Evolutionary conservation across 2,329 filamentous ascomycete genomes (phyloP).

Genomic region (Phialemoniopsis sp.): DNA sequence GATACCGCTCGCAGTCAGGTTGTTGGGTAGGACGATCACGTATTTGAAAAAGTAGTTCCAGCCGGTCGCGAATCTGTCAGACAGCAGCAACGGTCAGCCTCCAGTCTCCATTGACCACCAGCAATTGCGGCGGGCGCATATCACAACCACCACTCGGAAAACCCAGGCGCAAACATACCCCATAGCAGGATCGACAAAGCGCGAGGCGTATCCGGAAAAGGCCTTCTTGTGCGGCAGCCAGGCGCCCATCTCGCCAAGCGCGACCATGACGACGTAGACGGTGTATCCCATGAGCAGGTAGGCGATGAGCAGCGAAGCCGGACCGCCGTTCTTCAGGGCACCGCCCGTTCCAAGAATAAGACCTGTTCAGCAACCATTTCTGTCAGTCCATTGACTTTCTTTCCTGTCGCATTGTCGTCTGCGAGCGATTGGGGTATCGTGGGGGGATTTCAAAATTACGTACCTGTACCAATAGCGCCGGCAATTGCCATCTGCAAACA

Average conservation of each 20-base stretch:
- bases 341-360: slow-evolving; percentile 49
- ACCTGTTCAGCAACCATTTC: slow-evolving; percentile 13
- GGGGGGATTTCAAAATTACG: background rate
- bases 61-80: slow-evolving; percentile 31
- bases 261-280: slow-evolving; percentile 60
- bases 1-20: slow-evolving; percentile 31
- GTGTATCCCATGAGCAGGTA: slow-evolving; percentile 40
- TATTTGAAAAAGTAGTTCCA: slow-evolving; percentile 46
- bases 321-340: slow-evolving; percentile 41
- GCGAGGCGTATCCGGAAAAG: slow-evolving; percentile 60
- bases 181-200: slow-evolving; percentile 52
- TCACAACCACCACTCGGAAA: no score
- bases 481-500: slow-evolving; percentile 31
- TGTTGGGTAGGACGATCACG: slow-evolving; percentile 29
- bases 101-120: no score
- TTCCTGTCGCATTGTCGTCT: no score
- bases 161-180: no score
- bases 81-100: background rate
- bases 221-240: slow-evolving; percentile 60
- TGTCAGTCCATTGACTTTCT: no score
- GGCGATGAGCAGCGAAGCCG: slow-evolving; percentile 29
- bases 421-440: no score
- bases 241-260: slow-evolving; percentile 65
- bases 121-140: no score
- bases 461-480: slow-evolving; percentile 27